These are phyloP conservation scores for Fusarium abutilonis DNA, from an alignment of 2,329 filamentous ascomycete genomes.

Conservation along the genomic window DNA sequence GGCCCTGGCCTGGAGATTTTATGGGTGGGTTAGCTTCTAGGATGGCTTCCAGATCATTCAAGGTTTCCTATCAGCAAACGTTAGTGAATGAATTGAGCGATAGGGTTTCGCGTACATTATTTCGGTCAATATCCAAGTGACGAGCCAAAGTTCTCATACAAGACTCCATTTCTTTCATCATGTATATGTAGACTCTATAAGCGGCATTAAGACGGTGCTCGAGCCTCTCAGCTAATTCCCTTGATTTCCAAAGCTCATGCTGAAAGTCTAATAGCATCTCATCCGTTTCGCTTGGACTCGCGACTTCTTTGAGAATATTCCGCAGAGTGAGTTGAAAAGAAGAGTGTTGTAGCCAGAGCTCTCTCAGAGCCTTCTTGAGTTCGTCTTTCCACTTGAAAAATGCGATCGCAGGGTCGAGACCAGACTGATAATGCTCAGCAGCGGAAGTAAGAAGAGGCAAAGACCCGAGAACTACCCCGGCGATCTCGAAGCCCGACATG, in stretches of 20 bases:
- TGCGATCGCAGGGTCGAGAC: background rate
- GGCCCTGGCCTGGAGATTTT: too few relatives aligned
- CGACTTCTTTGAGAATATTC: background rate
- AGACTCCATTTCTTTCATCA: background rate
- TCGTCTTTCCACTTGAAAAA: background rate
- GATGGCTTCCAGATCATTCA: background rate
- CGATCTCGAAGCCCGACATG: slow-evolving; percentile 1
- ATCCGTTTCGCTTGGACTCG: background rate
- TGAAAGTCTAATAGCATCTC: background rate
- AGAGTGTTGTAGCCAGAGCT: background rate
- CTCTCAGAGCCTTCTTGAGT: background rate
- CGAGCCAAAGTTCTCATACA: background rate
- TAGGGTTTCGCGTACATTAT: background rate
- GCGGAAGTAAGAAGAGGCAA: background rate
- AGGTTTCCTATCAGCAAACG: background rate
- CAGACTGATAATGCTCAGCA: background rate
- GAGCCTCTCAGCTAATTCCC: background rate
- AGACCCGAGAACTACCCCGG: background rate
- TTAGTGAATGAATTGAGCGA: too few relatives aligned
- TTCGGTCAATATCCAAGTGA: background rate
- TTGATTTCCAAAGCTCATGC: background rate
- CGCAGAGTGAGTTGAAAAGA: background rate
- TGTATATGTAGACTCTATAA: background rate
- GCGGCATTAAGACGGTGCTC: background rate
- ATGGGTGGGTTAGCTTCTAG: background rate